phyloP scores from a whole-genome alignment of 2,329 filamentous ascomycete genomes.

The Macrophomina phaseolina region DNA sequence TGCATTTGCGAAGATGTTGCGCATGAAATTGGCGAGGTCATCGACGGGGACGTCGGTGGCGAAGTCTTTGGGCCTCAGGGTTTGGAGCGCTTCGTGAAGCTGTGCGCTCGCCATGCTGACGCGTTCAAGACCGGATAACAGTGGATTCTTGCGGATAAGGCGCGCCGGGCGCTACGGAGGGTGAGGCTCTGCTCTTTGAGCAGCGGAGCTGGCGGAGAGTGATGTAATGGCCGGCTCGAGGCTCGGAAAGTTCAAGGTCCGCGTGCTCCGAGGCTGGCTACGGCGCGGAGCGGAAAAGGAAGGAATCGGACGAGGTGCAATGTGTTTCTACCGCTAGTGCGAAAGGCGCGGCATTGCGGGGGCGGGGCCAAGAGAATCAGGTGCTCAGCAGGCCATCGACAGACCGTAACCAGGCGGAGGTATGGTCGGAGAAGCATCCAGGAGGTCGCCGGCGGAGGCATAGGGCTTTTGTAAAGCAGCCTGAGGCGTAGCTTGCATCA shows the following conservation, averaged over 20 bases:
- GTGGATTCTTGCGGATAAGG: not conserved
- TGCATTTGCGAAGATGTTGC: conserved; percentile 57
- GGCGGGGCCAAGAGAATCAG: conserved; percentile 1
- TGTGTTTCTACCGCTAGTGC: conserved; percentile 15
- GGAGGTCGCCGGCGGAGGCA: not conserved
- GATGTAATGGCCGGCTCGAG: conserved; percentile 12
- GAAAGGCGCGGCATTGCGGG: conserved; percentile 13
- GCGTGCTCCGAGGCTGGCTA: conserved; percentile 12
- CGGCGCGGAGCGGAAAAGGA: conserved; percentile 9
- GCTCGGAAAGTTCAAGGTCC: conserved; percentile 19
- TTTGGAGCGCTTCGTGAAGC: conserved; percentile 55
- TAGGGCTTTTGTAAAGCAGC: conserved; percentile 19
- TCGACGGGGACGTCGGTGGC: conserved; percentile 49
- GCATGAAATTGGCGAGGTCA: conserved; percentile 48
- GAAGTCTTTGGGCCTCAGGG: conserved; percentile 52
- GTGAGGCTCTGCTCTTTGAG: conserved; percentile 2
- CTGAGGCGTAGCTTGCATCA: conserved; percentile 19
- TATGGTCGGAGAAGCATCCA: not conserved
- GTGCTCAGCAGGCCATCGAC: not conserved
- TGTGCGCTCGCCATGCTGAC: conserved; percentile 11
- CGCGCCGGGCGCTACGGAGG: conserved; percentile 7
- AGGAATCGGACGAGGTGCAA: conserved; percentile 5
- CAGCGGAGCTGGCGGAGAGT: not conserved
- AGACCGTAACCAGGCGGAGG: not conserved
- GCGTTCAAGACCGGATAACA: not conserved